These are phyloP conservation scores for Pestalotiopsis sp. DNA, from an alignment of 2,329 filamentous ascomycete species.

Conservation along the genomic window DNA sequence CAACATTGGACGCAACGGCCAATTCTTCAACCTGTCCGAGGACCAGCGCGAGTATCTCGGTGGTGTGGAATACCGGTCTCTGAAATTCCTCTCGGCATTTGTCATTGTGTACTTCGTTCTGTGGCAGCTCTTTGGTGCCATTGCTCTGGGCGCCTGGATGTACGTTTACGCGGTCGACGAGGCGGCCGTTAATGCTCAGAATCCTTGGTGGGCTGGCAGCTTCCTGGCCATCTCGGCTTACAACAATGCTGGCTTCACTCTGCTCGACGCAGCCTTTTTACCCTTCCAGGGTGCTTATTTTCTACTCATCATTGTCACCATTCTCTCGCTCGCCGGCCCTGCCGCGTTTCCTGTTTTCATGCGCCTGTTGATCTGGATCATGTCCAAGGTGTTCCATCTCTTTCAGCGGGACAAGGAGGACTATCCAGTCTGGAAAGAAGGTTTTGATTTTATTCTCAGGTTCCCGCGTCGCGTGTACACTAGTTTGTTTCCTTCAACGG, in stretches of 20 bases:
- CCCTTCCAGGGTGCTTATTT: constrained; percentile 56
- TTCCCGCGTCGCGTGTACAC: constrained; percentile 62
- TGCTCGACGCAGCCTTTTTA: constrained; percentile 66
- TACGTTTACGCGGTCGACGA: constrained; percentile 48
- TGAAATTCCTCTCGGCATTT: constrained; percentile 57
- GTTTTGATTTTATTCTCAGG: constrained; percentile 53
- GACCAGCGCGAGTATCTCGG: constrained; percentile 59
- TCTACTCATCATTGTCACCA: constrained; percentile 52
- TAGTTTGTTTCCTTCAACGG: constrained; percentile 61
- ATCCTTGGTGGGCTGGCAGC: constrained; percentile 68
- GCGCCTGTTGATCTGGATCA: constrained; percentile 57
- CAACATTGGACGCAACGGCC: constrained; percentile 44
- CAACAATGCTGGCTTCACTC: constrained; percentile 70
- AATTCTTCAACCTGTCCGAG: constrained; percentile 53
- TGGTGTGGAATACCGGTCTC: constrained; percentile 63
- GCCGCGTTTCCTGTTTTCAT: constrained; percentile 66
- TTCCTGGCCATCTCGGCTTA: constrained; percentile 70
- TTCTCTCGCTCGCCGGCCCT: constrained; percentile 64
- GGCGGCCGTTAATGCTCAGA: constrained; percentile 55
- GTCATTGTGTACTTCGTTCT: constrained; percentile 61
- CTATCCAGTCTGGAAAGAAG: constrained; percentile 44
- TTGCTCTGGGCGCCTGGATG: constrained; percentile 59
- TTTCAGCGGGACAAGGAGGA: constrained; percentile 35
- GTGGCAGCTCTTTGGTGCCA: constrained; percentile 44
- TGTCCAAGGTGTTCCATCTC: constrained; percentile 34